Percentiles rank a stretch among this genome's conserved stretches.
Evolutionary conservation across 345 rosid genomes (phyloP).

Genomic region (Eucalyptus regnans): DNA sequence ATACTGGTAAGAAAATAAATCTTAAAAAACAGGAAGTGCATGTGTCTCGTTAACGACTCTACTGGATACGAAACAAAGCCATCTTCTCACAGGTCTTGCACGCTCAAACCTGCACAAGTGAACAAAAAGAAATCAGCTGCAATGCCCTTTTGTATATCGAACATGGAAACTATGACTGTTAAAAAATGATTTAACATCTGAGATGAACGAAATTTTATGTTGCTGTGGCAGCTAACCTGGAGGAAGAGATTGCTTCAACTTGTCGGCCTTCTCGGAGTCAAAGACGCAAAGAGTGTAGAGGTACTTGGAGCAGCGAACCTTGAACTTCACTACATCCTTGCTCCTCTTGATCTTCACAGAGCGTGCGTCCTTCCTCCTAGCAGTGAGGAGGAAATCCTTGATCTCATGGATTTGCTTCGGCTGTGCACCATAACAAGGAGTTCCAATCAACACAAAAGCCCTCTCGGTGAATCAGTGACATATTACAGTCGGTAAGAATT

Average conservation of each 20-base stretch:
- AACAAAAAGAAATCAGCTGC: not conserved
- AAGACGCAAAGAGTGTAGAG: constrained; percentile 85
- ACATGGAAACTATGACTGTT: not conserved
- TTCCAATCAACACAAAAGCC: not conserved
- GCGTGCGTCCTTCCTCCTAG: constrained; percentile 89
- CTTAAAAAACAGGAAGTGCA: not conserved
- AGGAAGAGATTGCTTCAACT: constrained; percentile 94
- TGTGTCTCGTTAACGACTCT: not conserved
- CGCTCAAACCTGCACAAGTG: constrained; percentile 60
- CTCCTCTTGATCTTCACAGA: constrained; percentile 89
- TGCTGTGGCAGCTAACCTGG: constrained; percentile 37
- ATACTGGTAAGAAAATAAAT: not conserved
- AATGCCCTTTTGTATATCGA: not conserved
- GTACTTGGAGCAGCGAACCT: constrained; percentile 89
- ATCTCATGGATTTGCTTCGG: constrained; percentile 96
- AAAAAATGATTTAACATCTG: not conserved
- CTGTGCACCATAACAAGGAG: constrained; percentile 11
- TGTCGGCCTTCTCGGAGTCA: constrained; percentile 85
- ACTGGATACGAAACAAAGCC: not conserved
- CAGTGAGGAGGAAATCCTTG: constrained; percentile 93
- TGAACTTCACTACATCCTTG: constrained; percentile 77
- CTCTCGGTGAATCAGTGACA: not conserved
- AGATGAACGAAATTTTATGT: not conserved
- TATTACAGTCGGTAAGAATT: not conserved
- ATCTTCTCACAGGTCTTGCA: constrained; percentile 48